Conservation (phyloP, 2,329 filamentous ascomycete genomes). For the Tolypocladium capitatum region DNA sequence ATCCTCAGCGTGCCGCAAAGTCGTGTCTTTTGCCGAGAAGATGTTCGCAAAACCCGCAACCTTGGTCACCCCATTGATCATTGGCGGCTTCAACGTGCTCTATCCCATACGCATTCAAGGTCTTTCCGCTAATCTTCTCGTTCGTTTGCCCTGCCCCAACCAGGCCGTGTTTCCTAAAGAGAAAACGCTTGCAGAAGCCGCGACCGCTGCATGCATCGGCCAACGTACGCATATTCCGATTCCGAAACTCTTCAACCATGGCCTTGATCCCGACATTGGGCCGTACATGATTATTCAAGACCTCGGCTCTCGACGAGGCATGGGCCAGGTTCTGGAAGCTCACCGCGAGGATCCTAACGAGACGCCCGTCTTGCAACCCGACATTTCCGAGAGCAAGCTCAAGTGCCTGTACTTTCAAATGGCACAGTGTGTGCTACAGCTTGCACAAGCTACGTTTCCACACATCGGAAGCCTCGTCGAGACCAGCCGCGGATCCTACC, state of each 20-base stretch:
- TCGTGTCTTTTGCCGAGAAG: constrained; percentile 8
- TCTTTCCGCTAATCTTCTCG: constrained; percentile 4
- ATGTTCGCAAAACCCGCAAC: constrained; percentile 7
- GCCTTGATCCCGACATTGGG: constrained; percentile 9
- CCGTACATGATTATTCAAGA: constrained; percentile 12
- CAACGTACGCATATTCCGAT: constrained; percentile 11
- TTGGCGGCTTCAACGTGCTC: constrained; percentile 15
- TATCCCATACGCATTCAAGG: constrained; percentile 10
- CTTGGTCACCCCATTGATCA: constrained; percentile 10
- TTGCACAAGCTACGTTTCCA: constrained; percentile 19
- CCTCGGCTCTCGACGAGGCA: constrained; percentile 6
- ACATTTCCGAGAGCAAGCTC: constrained; percentile 18
- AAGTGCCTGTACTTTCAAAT: constrained; percentile 20
- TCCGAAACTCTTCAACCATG: constrained; percentile 10
- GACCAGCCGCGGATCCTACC: constrained; percentile 10
- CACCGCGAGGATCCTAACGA: constrained; percentile 8
- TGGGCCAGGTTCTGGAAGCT: constrained; percentile 9
- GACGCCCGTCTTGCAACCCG: constrained; percentile 8
- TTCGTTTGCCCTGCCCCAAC: constrained; percentile 11
- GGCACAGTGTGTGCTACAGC: constrained; percentile 24
- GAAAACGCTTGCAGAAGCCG: constrained; percentile 11
- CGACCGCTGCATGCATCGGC: constrained; percentile 8
- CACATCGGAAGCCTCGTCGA: constrained; percentile 25
- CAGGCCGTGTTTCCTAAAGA: constrained; percentile 9
- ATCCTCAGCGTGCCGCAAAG: constrained; percentile 6